These are phyloP conservation scores for Hyaloscypha finlandica DNA, from an alignment of 495 filamentous ascomycete species.

Conservation along the genomic window DNA sequence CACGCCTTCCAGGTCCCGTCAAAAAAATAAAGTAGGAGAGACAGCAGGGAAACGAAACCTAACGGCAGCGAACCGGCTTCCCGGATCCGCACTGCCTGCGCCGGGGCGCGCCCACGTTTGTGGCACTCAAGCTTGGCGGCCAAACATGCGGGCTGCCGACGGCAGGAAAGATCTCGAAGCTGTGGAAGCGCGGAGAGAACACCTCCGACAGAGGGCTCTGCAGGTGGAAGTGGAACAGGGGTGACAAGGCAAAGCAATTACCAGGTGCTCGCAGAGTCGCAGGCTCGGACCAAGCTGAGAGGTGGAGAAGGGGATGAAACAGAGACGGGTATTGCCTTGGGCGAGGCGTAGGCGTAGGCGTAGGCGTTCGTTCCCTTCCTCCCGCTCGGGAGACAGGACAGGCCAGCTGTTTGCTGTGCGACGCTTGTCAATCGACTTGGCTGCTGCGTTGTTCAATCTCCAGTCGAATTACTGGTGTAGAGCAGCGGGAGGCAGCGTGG, in stretches of 20 bases:
- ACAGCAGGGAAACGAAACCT: background rate
- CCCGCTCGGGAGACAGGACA: constrained; percentile 1
- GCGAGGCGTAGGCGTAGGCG: constrained; percentile 13
- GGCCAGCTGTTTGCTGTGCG: constrained; percentile 15
- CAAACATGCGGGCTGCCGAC: constrained; percentile 2
- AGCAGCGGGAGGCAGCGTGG: background rate
- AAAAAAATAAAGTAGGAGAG: too few species aligned
- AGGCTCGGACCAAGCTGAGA: background rate
- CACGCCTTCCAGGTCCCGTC: too few species aligned
- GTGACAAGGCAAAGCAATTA: background rate
- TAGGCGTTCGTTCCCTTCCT: background rate
- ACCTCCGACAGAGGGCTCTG: too few species aligned
- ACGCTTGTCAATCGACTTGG: background rate
- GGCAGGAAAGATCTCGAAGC: constrained; percentile 4
- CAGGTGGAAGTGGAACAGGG: background rate
- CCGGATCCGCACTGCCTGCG: constrained; percentile 2
- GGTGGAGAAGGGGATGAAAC: background rate
- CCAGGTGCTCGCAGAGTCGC: background rate
- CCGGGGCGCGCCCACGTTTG: background rate
- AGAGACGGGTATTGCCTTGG: constrained; percentile 8
- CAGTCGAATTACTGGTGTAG: too few species aligned
- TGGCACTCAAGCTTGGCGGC: background rate
- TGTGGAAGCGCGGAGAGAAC: background rate
- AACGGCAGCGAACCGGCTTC: constrained; percentile 10
- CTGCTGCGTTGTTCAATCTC: too few species aligned